Conservation (phyloP, 768 basidiomycete genomes). For the Mrakia gelida region DNA sequence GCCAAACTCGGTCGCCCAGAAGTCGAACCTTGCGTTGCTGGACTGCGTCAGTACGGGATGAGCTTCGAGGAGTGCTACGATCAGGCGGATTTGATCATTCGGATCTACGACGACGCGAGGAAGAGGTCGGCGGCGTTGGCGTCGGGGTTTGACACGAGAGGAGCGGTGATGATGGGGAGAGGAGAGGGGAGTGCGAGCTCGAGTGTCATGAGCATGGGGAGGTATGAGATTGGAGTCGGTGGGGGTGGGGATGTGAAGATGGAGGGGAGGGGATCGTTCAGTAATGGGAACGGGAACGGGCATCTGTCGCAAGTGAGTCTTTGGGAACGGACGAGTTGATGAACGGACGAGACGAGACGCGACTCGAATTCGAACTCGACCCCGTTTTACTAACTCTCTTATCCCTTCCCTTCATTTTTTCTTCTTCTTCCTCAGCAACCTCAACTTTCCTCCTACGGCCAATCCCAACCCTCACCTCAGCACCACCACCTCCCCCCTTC, state of each 20-base stretch:
- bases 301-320: neutral
- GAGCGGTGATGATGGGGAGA: neutral
- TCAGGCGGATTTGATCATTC: slow-evolving; percentile 62
- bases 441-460: neutral
- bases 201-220: neutral
- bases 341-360: too few species aligned
- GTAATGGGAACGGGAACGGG: neutral
- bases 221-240: too few species aligned
- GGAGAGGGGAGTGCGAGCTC: neutral
- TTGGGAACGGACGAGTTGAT: neutral
- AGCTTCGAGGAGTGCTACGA: slow-evolving; percentile 69
- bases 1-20: slow-evolving; percentile 78
- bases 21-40: slow-evolving; percentile 74
- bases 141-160: neutral
- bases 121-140: neutral
- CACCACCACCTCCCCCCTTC: neutral
- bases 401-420: too few species aligned
- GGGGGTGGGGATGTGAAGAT: neutral
- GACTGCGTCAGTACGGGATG: slow-evolving; percentile 74
- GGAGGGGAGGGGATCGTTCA: neutral
- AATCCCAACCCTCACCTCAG: neutral
- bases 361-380: neutral
- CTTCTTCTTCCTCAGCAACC: too few species aligned
- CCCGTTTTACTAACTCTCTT: neutral
- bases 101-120: slow-evolving; percentile 45